Conservation (phyloP, 257 asterid genomes). For the Petrea volubilis region DNA sequence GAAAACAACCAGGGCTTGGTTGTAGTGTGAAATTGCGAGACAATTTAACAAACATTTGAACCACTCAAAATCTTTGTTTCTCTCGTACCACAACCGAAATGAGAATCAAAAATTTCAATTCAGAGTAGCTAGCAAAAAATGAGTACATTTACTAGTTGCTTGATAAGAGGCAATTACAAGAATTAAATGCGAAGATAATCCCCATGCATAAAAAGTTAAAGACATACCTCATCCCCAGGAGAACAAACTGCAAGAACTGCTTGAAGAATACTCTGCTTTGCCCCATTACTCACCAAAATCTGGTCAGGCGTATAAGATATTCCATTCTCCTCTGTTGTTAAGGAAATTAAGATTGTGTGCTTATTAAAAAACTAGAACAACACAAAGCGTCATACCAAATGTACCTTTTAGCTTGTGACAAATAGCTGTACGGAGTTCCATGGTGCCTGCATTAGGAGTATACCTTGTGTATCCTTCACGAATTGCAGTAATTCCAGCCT, state of each 20-base stretch:
- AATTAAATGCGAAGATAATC: background rate
- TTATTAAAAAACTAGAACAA: background rate
- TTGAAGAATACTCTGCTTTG: slow-evolving; percentile 79
- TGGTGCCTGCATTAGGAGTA: slow-evolving; percentile 90
- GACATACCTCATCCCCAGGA: slow-evolving; percentile 92
- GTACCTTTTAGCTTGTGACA: slow-evolving; percentile 89
- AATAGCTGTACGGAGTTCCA: slow-evolving; percentile 83
- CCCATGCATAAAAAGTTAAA: background rate
- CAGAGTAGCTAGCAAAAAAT: no score
- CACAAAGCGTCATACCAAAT: background rate
- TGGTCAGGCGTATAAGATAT: slow-evolving; percentile 79
- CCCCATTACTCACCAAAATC: slow-evolving; percentile 78
- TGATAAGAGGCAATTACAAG: slow-evolving; percentile 47
- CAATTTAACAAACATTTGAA: no score
- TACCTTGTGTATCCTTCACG: slow-evolving; percentile 90
- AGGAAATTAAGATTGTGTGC: background rate
- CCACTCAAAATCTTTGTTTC: no score
- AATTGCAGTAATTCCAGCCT: slow-evolving; percentile 93
- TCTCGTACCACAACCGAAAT: no score
- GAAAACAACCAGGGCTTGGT: no score
- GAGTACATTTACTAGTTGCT: no score
- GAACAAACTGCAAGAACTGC: slow-evolving; percentile 95
- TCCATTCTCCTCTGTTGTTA: slow-evolving; percentile 80
- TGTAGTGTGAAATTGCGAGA: no score
- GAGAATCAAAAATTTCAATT: slow-evolving; percentile 88